These are phyloP conservation scores for Gillenia trifoliata DNA, from an alignment of 306 rosid genomes.

Conservation along the genomic window DNA sequence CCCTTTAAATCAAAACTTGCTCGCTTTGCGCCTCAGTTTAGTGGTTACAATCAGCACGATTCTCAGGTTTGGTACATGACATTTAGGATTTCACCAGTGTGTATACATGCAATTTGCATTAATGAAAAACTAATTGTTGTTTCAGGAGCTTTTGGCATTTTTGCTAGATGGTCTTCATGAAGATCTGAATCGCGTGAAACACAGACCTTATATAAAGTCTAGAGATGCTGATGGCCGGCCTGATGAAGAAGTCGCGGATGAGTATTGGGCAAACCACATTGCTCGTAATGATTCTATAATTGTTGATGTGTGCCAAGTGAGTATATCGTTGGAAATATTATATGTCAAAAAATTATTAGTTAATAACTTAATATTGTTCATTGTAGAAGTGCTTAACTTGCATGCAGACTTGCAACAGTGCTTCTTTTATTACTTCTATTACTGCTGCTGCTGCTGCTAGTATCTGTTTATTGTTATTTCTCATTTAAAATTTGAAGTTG, in stretches of 20 bases:
- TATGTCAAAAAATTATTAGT: neutral
- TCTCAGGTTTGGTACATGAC: conserved; percentile 71
- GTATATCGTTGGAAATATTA: conserved; percentile 23
- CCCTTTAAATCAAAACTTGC: conserved; percentile 91
- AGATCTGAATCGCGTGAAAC: conserved; percentile 95
- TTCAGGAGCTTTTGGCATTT: conserved; percentile 97
- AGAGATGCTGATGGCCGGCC: conserved; percentile 98
- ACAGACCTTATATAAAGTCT: conserved; percentile 87
- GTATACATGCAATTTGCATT: conserved; percentile 15
- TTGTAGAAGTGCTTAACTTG: conserved; percentile 1
- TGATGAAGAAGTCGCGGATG: conserved; percentile 98
- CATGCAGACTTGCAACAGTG: neutral
- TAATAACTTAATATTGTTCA: neutral
- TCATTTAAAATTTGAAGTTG: no score
- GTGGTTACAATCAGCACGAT: conserved; percentile 98
- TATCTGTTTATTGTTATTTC: neutral
- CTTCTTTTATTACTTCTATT: neutral
- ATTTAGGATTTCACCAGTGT: neutral
- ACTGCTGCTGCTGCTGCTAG: neutral
- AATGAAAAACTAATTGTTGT: conserved; percentile 25
- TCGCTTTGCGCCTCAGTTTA: conserved; percentile 99
- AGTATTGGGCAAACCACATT: conserved; percentile 97
- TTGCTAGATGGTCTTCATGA: conserved; percentile 97
- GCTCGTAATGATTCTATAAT: conserved; percentile 97
- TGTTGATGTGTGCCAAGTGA: conserved; percentile 97